phyloP scores from a whole-genome alignment of 352 stramenopile genomes.

The Globisporangium camurandrum region DNA sequence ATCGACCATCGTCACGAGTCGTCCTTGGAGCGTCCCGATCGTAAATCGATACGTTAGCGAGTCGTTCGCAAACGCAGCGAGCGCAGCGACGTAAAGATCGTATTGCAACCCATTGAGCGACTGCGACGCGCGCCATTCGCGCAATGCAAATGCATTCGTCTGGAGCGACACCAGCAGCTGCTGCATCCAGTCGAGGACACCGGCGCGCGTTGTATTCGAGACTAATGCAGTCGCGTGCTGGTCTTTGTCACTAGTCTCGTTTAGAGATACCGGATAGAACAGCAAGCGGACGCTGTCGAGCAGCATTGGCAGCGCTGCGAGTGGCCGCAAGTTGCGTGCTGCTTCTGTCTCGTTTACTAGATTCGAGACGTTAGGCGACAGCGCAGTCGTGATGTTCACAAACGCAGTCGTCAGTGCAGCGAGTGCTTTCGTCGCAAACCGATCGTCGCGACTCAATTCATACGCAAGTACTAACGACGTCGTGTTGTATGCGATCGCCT shows the following conservation, averaged over 20 bases:
- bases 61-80: conserved; percentile 41
- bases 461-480: no score
- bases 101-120: conserved; percentile 35
- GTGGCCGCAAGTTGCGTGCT: conserved; percentile 26
- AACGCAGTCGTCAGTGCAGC: no score
- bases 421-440: conserved; percentile 39
- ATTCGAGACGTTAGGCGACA: no score
- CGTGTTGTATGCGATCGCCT: conserved; percentile 7
- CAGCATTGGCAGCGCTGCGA: conserved; percentile 22
- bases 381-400: conserved; percentile 38
- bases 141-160: conserved; percentile 13
- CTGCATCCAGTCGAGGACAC: conserved; percentile 14
- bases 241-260: background rate
- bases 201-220: conserved; percentile 7
- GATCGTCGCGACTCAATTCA: no score
- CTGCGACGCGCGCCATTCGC: conserved; percentile 20
- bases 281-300: conserved; percentile 34
- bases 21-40: conserved; percentile 36
- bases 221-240: background rate
- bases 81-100: conserved; percentile 31
- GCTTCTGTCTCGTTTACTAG: no score
- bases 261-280: conserved; percentile 5
- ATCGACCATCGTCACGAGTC: conserved; percentile 36
- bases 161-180: conserved; percentile 18
- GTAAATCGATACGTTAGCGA: conserved; percentile 25